Conservation (phyloP, 2,329 filamentous ascomycete species). For the Diaporthe longicolla region DNA sequence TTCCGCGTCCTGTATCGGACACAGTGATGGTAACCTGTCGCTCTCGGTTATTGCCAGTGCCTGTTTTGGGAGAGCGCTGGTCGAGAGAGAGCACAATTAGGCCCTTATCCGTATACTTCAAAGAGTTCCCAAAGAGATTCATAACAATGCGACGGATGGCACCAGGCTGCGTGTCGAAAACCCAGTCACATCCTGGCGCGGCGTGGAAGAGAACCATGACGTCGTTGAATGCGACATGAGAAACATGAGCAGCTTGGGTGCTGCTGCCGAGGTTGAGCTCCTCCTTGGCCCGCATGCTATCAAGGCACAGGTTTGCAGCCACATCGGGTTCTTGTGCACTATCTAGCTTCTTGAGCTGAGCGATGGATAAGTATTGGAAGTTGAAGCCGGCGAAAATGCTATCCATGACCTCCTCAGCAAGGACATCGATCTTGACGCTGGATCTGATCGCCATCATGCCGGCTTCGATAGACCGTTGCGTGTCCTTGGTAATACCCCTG, state of each 20-base stretch:
- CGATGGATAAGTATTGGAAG: neutral
- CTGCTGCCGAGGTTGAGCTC: neutral
- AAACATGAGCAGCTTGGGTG: no score
- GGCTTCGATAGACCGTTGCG: neutral
- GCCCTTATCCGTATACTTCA: neutral
- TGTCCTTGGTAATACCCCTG: no score
- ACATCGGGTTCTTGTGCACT: neutral
- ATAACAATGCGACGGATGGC: neutral
- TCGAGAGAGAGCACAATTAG: neutral
- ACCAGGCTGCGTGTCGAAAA: neutral
- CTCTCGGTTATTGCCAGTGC: neutral
- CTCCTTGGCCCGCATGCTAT: neutral
- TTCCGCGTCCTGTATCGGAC: neutral
- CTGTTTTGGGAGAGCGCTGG: neutral
- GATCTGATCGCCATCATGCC: neutral
- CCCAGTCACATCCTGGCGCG: neutral
- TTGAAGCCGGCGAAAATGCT: neutral
- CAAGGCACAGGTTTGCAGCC: neutral
- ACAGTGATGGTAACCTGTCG: neutral
- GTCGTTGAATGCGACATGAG: no score
- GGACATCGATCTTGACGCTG: neutral
- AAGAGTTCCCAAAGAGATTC: neutral
- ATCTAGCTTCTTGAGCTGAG: neutral
- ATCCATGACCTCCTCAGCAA: neutral
- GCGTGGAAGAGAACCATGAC: neutral